phyloP scores from a whole-genome alignment of 495 filamentous ascomycete species.

The Ascodesmis nigricans region DNA sequence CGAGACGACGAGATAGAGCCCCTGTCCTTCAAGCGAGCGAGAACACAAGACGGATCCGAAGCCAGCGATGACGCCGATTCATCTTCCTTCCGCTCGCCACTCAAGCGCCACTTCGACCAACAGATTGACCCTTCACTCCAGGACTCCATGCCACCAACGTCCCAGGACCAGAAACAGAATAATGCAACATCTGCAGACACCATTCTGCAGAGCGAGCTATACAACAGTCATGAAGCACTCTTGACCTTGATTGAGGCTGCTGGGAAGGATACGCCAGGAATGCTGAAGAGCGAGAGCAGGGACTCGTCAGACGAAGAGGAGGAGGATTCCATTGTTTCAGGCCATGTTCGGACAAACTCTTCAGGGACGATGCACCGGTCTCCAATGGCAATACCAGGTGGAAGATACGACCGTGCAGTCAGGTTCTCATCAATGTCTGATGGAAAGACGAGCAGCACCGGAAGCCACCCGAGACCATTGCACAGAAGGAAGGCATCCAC shows the following conservation, averaged over 20 bases:
- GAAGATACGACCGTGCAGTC: slow-evolving; percentile 3
- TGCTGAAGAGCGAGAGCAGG: slow-evolving; percentile 6
- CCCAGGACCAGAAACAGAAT: slow-evolving; percentile 5
- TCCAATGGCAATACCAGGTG: background rate
- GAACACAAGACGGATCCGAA: no score
- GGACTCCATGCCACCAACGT: slow-evolving; percentile 6
- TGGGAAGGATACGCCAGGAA: slow-evolving; percentile 23
- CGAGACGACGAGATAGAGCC: no score
- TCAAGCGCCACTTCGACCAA: slow-evolving; percentile 3
- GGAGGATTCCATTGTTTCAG: slow-evolving; percentile 1
- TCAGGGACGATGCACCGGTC: slow-evolving; percentile 4
- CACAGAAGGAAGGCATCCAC: background rate
- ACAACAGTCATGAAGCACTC: slow-evolving; percentile 37
- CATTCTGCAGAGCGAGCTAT: slow-evolving; percentile 34
- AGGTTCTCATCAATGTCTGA: slow-evolving; percentile 8
- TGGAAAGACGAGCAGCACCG: slow-evolving; percentile 2
- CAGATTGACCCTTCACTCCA: slow-evolving; percentile 12
- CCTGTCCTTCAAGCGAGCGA: no score
- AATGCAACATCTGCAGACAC: slow-evolving; percentile 28
- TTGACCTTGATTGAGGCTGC: slow-evolving; percentile 38
- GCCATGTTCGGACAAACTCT: background rate
- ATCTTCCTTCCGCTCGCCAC: slow-evolving; percentile 8
- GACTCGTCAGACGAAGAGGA: slow-evolving; percentile 17
- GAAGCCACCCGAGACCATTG: background rate
- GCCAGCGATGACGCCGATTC: no score